Conservation (phyloP, 306 rosid species). For the Casuarina equisetifolia region DNA sequence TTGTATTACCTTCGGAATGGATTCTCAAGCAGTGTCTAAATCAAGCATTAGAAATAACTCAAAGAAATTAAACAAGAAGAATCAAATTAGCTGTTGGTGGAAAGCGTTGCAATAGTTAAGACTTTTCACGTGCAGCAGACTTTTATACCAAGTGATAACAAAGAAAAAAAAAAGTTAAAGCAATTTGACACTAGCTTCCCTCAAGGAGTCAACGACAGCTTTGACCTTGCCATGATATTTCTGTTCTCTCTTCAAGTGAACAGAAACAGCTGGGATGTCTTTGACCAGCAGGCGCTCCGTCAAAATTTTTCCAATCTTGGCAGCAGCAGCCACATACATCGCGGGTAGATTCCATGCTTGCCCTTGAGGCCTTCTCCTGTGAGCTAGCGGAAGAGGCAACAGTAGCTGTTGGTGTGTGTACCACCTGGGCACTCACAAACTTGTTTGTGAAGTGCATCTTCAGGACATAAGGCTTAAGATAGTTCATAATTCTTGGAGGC, state of each 20-base stretch:
- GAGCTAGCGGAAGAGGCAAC: conserved; percentile 82
- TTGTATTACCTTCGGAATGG: too few relatives aligned
- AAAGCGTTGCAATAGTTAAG: too few relatives aligned
- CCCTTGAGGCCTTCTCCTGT: conserved; percentile 67
- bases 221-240: conserved; percentile 90
- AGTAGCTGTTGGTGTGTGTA: conserved; percentile 80
- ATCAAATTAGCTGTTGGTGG: too few relatives aligned
- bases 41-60: too few relatives aligned
- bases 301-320: conserved; percentile 75
- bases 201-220: conserved; percentile 78
- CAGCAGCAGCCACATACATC: conserved; percentile 97
- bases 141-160: too few relatives aligned
- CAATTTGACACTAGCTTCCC: conserved; percentile 65
- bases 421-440: conserved; percentile 73
- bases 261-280: conserved; percentile 71
- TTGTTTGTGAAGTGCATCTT: conserved; percentile 89
- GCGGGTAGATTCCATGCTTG: conserved; percentile 56
- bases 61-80: too few relatives aligned
- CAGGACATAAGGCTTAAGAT: conserved; percentile 81
- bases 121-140: too few relatives aligned
- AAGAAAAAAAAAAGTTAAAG: conserved; percentile 36
- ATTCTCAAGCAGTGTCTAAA: too few relatives aligned
- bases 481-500: conserved; percentile 56
- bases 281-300: conserved; percentile 72
- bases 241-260: conserved; percentile 89